Conservation (phyloP, 2,329 filamentous ascomycete genomes). For the Tricladium varicosporioides region DNA sequence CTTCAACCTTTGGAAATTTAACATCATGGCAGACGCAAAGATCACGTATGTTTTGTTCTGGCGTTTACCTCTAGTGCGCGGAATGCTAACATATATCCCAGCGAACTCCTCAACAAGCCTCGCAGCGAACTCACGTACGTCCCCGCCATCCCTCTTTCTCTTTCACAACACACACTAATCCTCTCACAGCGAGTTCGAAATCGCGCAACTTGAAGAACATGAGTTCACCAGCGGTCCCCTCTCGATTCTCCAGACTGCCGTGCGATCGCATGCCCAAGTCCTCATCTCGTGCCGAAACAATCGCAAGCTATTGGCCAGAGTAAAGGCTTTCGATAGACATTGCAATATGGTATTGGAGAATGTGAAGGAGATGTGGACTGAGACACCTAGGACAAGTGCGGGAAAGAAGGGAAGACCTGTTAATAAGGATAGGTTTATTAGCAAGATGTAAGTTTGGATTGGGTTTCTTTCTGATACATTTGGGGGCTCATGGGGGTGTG, state of each 20-base stretch:
- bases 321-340: constrained; percentile 98
- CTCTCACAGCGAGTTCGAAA: constrained; percentile 75
- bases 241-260: constrained; percentile 94
- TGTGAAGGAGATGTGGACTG: constrained; percentile 99
- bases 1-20: constrained; percentile 11
- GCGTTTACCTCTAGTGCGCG: background rate
- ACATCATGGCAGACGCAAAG: constrained; percentile 65
- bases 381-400: constrained; percentile 77
- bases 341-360: constrained; percentile 99
- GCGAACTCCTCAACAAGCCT: constrained; percentile 85
- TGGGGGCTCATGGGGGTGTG: constrained; percentile 1
- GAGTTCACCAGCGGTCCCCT: constrained; percentile 79
- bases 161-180: constrained; percentile 21
- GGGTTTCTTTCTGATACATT: background rate
- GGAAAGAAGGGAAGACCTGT: constrained; percentile 88
- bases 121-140: constrained; percentile 88
- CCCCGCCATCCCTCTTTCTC: constrained; percentile 13
- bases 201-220: constrained; percentile 75
- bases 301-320: constrained; percentile 92
- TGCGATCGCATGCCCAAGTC: constrained; percentile 91
- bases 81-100: constrained; percentile 40
- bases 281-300: constrained; percentile 98
- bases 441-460: constrained; percentile 74
- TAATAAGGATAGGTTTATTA: constrained; percentile 98
- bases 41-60: constrained; percentile 55